Evolutionary conservation across 169 alveolate species (phyloP).

Genomic region (Eimeria necatrix): DNA sequence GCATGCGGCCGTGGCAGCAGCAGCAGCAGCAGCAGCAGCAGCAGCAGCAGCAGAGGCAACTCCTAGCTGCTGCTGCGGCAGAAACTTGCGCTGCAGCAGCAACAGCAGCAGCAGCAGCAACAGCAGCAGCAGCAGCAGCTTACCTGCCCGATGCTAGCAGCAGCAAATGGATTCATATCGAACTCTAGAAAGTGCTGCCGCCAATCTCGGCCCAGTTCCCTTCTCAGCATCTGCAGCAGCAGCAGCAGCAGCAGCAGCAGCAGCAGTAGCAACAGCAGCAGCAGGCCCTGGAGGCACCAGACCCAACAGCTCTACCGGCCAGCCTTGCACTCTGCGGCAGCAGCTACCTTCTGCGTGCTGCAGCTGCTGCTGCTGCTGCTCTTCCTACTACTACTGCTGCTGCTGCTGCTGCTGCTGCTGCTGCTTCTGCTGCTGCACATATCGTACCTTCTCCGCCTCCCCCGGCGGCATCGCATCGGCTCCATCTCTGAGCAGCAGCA

Average conservation of each 20-base stretch:
- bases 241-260: slow-evolving; percentile 40
- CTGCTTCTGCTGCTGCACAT: neutral
- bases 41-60: no score
- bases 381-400: neutral
- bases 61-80: neutral
- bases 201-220: slow-evolving; percentile 94
- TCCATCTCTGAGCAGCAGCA: slow-evolving; percentile 83
- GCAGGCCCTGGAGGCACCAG: neutral
- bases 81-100: neutral
- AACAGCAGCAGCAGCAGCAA: slow-evolving; percentile 24
- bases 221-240: slow-evolving; percentile 87
- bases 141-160: slow-evolving; percentile 91
- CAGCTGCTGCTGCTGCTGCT: slow-evolving; percentile 9
- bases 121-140: neutral
- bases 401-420: slow-evolving; percentile 26
- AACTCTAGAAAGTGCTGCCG: slow-evolving; percentile 87
- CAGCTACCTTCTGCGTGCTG: neutral
- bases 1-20: neutral
- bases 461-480: slow-evolving; percentile 96
- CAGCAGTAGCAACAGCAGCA: slow-evolving; percentile 35
- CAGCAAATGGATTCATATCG: slow-evolving; percentile 88
- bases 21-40: neutral
- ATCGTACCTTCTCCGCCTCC: slow-evolving; percentile 78
- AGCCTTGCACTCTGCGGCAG: neutral
- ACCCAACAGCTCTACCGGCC: neutral